phyloP scores from a whole-genome alignment of 768 basidiomycete genomes.

The Pleurotus ostreatus region DNA sequence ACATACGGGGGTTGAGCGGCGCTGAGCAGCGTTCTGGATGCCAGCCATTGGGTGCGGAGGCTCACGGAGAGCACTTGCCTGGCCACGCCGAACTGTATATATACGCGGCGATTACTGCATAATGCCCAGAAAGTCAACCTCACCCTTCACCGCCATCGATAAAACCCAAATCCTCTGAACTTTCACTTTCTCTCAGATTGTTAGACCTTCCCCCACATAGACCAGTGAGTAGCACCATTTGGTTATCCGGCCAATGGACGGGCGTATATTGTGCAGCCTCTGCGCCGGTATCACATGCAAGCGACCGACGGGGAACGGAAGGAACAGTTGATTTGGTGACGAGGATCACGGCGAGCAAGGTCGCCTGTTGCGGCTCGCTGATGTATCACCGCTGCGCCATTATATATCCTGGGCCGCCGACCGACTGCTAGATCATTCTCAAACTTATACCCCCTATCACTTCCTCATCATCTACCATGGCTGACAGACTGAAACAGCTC shows the following conservation, averaged over 20 bases:
- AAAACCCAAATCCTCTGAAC: not conserved
- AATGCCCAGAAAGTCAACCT: not conserved
- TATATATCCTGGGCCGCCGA: not conserved
- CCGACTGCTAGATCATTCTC: not conserved
- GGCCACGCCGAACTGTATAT: not conserved
- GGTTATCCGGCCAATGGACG: not conserved
- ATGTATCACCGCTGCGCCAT: not conserved
- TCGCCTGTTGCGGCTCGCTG: not conserved
- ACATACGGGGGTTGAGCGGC: constrained; percentile 7
- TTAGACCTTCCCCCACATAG: not conserved
- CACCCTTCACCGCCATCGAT: not conserved
- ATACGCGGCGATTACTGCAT: not conserved
- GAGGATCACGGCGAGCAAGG: not conserved
- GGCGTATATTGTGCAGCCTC: not conserved
- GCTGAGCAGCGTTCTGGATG: not conserved
- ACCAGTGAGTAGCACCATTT: not conserved
- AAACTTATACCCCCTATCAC: not conserved
- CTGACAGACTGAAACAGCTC: constrained; percentile 58
- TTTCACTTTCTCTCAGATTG: not conserved
- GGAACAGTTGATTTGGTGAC: not conserved
- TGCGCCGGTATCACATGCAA: not conserved
- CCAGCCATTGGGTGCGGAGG: constrained; percentile 2
- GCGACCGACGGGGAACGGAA: not conserved
- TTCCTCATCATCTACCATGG: constrained; percentile 31
- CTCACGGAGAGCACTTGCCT: not conserved